Conservation (phyloP, 164 flowering plant species). For the Malania oleifera region DNA sequence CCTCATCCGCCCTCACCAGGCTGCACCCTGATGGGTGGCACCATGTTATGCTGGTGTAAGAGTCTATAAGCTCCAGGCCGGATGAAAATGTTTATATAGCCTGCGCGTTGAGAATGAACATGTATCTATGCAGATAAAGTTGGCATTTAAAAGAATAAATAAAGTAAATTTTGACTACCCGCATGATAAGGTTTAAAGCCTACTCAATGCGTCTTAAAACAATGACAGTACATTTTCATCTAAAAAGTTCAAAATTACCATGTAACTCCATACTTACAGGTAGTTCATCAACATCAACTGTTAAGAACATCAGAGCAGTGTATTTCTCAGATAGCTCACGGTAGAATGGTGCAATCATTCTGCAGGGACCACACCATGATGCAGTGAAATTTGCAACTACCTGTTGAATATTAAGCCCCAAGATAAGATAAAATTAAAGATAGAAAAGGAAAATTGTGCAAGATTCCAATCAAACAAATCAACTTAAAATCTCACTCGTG, state of each 20-base stretch:
- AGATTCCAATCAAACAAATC: not conserved
- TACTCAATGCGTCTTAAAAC: not conserved
- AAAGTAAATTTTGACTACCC: too few species aligned
- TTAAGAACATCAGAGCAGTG: constrained; percentile 57
- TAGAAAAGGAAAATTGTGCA: not conserved
- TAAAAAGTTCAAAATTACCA: not conserved
- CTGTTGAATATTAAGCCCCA: constrained; percentile 32
- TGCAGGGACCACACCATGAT: constrained; percentile 98
- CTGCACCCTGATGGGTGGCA: too few species aligned
- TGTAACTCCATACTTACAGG: constrained; percentile 45
- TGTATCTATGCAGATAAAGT: too few species aligned
- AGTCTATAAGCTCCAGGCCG: too few species aligned
- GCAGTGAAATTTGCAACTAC: constrained; percentile 92
- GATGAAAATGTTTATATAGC: too few species aligned
- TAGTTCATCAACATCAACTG: constrained; percentile 90
- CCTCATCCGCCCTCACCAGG: too few species aligned
- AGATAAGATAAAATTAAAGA: too few species aligned
- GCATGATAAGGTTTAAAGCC: not conserved
- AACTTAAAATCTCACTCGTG: constrained; percentile 27
- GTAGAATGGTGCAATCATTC: constrained; percentile 64
- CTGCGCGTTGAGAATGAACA: too few species aligned
- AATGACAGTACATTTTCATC: not conserved
- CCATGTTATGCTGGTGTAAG: too few species aligned
- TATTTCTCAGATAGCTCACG: constrained; percentile 69
- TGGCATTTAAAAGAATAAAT: too few species aligned